A percentile compares a stretch with the other conserved stretches of the same genome.
Conservation (phyloP, 345 rosid genomes). For the Eucalyptus guilfoylei region DNA sequence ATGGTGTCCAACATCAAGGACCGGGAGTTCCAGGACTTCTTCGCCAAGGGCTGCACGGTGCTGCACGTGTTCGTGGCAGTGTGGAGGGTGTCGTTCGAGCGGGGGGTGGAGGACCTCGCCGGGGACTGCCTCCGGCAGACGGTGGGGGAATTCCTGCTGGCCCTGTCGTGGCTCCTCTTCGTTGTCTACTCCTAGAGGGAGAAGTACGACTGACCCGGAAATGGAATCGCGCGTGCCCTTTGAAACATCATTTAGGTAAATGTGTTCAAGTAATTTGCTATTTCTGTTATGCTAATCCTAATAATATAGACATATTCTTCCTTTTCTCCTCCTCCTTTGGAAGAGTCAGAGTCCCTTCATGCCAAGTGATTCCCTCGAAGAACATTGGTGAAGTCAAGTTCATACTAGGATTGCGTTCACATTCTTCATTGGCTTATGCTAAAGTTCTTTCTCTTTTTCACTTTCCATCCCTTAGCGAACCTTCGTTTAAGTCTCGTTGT, state of each 20-base stretch:
- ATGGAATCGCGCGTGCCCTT: background rate
- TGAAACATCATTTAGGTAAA: background rate
- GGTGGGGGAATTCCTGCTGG: slow-evolving; percentile 39
- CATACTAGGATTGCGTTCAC: background rate
- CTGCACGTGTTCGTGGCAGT: slow-evolving; percentile 39
- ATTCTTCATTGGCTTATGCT: background rate
- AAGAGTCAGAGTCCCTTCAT: background rate
- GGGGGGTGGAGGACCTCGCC: slow-evolving; percentile 44
- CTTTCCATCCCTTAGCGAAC: background rate
- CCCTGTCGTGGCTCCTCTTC: slow-evolving; percentile 53
- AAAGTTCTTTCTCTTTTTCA: background rate
- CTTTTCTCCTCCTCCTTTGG: background rate
- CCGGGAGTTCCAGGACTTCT: slow-evolving; percentile 41
- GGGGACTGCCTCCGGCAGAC: slow-evolving; percentile 49
- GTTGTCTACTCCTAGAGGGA: slow-evolving; percentile 60
- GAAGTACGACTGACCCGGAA: slow-evolving; percentile 37
- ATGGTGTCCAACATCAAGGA: slow-evolving; percentile 57
- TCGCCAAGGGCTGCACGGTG: slow-evolving; percentile 51
- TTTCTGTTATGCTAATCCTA: too few species aligned
- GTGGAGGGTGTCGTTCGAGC: slow-evolving; percentile 52
- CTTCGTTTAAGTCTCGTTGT: background rate
- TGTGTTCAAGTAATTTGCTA: background rate
- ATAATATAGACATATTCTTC: background rate
- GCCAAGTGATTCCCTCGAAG: background rate
- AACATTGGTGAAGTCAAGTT: background rate